A percentile compares a stretch with the other conserved stretches of the same genome.
Evolutionary conservation across 106 monocot species (phyloP).

Genomic region (Dactylorhiza incarnata): DNA sequence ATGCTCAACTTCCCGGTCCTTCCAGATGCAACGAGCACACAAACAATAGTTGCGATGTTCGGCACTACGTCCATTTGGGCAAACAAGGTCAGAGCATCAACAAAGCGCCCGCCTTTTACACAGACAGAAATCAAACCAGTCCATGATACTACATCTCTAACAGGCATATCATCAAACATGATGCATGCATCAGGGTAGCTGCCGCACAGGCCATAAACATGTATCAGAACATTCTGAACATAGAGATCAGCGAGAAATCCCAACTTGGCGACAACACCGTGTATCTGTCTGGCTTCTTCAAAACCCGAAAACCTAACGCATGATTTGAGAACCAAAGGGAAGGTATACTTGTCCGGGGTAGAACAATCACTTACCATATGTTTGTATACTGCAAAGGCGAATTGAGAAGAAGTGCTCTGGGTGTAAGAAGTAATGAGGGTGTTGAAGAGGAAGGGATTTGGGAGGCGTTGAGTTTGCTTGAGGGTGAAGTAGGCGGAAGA

Average conservation of each 20-base stretch:
- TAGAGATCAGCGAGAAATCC: constrained; percentile 49
- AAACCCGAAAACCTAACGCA: constrained; percentile 16
- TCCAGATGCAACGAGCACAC: constrained; percentile 48
- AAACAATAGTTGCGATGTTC: constrained; percentile 49
- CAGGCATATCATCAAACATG: constrained; percentile 55
- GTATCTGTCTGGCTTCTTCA: constrained; percentile 27
- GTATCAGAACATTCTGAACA: constrained; percentile 42
- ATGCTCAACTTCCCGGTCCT: constrained; percentile 13
- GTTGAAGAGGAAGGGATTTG: constrained; percentile 86
- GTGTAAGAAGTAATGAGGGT: constrained; percentile 58
- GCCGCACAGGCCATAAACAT: constrained; percentile 24
- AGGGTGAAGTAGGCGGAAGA: constrained; percentile 29
- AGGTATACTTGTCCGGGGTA: constrained; percentile 57
- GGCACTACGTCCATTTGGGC: constrained; percentile 47
- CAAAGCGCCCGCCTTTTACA: constrained; percentile 45
- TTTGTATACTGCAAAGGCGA: constrained; percentile 30
- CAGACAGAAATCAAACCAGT: constrained; percentile 61
- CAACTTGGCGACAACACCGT: constrained; percentile 24
- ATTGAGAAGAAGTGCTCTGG: constrained; percentile 22
- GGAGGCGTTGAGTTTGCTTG: constrained; percentile 31
- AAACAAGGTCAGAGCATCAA: constrained; percentile 37
- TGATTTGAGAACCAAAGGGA: constrained; percentile 73
- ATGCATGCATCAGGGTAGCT: constrained; percentile 15
- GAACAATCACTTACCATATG: constrained; percentile 21
- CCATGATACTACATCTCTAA: constrained; percentile 68